Evolutionary conservation across 257 asterid genomes (phyloP).

Genomic region (Osmanthus fragrans): DNA sequence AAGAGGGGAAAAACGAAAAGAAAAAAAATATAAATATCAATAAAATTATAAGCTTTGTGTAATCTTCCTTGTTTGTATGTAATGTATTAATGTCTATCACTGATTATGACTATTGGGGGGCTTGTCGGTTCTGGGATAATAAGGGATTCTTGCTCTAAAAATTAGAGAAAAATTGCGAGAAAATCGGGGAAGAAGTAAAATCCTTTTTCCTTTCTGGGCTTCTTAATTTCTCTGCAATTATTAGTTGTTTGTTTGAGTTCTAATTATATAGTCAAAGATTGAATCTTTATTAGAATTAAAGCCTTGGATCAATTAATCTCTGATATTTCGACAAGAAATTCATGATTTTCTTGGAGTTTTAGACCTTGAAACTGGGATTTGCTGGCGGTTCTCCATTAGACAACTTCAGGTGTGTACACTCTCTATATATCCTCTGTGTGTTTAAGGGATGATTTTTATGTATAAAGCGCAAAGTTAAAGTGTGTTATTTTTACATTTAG

Average conservation of each 20-base stretch:
- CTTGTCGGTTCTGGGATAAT: constrained; percentile 46
- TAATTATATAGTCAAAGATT: neutral
- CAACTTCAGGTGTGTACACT: constrained; percentile 32
- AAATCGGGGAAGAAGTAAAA: constrained; percentile 44
- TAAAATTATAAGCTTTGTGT: constrained; percentile 22
- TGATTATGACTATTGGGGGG: constrained; percentile 51
- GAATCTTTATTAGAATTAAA: constrained; percentile 4
- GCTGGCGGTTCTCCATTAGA: constrained; percentile 16
- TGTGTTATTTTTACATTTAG: constrained; percentile 20
- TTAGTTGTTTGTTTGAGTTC: constrained; percentile 3
- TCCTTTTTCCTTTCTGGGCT: constrained; percentile 23
- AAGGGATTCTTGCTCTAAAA: constrained; percentile 32
- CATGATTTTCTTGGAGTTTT: constrained; percentile 11
- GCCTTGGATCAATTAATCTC: constrained; percentile 2
- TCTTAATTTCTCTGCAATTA: constrained; percentile 7
- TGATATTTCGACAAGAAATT: constrained; percentile 13
- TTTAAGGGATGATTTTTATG: neutral
- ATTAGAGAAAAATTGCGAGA: constrained; percentile 37
- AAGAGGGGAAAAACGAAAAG: constrained; percentile 14
- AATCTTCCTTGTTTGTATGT: constrained; percentile 44
- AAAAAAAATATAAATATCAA: constrained; percentile 7
- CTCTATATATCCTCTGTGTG: neutral
- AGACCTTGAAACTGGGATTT: constrained; percentile 3
- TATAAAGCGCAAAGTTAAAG: constrained; percentile 18
- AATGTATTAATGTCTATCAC: constrained; percentile 35